These are phyloP conservation scores for Aspergillaceae sp. DNA, from an alignment of 2,329 filamentous ascomycete species.

Conservation along the genomic window DNA sequence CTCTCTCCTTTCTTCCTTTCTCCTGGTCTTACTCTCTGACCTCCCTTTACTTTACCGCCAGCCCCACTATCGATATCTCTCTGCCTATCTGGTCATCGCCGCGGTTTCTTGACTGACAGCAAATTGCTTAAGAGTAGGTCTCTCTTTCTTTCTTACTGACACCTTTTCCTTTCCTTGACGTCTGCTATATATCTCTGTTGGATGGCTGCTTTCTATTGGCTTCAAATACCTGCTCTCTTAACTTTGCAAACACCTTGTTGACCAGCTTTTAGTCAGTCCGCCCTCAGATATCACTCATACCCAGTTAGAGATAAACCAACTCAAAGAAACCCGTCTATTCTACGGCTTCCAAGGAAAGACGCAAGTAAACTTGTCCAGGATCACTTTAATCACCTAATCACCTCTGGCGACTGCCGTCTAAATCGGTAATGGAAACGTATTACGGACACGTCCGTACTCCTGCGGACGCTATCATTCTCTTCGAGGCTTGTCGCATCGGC, in stretches of 20 bases:
- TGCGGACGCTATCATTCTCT: constrained; percentile 93
- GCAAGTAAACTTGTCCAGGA: too few species aligned
- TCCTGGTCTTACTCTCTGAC: constrained; percentile 5
- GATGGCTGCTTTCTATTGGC: constrained; percentile 3
- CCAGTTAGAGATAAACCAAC: too few species aligned
- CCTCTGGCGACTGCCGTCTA: too few species aligned
- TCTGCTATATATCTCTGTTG: constrained; percentile 11
- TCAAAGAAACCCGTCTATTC: too few species aligned
- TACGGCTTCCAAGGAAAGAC: too few species aligned
- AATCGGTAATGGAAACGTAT: constrained; percentile 77
- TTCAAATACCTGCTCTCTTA: too few species aligned
- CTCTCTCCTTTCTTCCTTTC: constrained; percentile 8
- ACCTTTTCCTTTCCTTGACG: constrained; percentile 1
- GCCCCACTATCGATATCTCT: constrained; percentile 8
- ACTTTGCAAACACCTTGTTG: too few species aligned
- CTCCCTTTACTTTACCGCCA: constrained; percentile 7
- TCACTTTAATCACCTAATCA: too few species aligned
- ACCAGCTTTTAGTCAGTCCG: too few species aligned
- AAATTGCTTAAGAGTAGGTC: background rate
- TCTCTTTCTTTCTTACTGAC: constrained; percentile 5
- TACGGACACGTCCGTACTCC: constrained; percentile 92
- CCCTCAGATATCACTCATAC: too few species aligned
- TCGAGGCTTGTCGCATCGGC: constrained; percentile 88
- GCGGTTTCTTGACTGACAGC: too few species aligned
- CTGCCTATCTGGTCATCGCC: constrained; percentile 1